Conservation (phyloP, 768 basidiomycete species). For the Rhizopogon sp. region DNA sequence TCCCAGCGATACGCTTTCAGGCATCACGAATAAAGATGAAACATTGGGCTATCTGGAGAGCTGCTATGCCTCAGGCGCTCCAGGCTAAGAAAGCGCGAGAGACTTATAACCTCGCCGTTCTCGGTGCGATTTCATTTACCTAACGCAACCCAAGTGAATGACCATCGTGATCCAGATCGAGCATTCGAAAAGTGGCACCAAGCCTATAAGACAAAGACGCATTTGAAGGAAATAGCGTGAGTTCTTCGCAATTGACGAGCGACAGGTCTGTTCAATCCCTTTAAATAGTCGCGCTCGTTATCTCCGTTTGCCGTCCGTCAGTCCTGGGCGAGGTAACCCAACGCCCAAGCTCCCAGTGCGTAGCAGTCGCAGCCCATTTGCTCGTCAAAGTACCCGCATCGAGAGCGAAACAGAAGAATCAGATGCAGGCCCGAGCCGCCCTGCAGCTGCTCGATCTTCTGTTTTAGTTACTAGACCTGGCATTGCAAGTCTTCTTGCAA, state of each 20-base stretch:
- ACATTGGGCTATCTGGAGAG: constrained; percentile 63
- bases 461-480: constrained; percentile 24
- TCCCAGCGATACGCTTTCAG: constrained; percentile 77
- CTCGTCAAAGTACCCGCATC: constrained; percentile 19
- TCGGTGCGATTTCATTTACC: constrained; percentile 43
- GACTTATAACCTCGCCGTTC: constrained; percentile 43
- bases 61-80: constrained; percentile 64
- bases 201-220: constrained; percentile 61
- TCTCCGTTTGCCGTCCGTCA: constrained; percentile 62
- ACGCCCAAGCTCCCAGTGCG: constrained; percentile 25
- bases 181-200: constrained; percentile 65
- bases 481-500: constrained; percentile 35
- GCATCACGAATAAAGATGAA: constrained; percentile 54
- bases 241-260: constrained; percentile 27
- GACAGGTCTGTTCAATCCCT: constrained; percentile 6
- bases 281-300: constrained; percentile 68
- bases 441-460: constrained; percentile 17
- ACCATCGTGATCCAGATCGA: constrained; percentile 32
- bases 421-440: constrained; percentile 20
- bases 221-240: constrained; percentile 80
- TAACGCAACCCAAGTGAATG: constrained; percentile 6
- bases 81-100: constrained; percentile 65
- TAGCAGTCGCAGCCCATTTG: constrained; percentile 23
- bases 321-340: constrained; percentile 31
- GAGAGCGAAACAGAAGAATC: constrained; percentile 30